Percentiles rank a stretch among this genome's conserved stretches.
Evolutionary conservation across 2,329 filamentous ascomycete species (phyloP).

Genomic region (Alternaria brassicae): DNA sequence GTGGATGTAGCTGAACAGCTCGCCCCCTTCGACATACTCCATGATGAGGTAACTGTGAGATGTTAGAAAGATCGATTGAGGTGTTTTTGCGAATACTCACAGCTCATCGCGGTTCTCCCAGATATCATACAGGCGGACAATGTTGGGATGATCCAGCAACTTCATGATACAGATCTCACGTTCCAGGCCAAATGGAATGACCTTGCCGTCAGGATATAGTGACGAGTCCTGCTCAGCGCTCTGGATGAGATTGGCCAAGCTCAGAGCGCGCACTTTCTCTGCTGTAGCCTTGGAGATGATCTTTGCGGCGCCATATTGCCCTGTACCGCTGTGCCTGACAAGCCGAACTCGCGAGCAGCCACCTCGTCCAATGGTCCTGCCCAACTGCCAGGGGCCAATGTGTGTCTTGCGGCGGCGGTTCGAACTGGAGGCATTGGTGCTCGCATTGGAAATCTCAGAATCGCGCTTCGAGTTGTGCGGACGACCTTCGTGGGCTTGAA

Average conservation of each 20-base stretch:
- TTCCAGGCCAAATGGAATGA: constrained; percentile 88
- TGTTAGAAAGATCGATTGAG: constrained; percentile 20
- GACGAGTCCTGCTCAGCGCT: constrained; percentile 68
- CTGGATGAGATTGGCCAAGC: constrained; percentile 81
- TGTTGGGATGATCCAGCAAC: constrained; percentile 91
- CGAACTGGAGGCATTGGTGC: constrained; percentile 59
- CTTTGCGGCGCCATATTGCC: constrained; percentile 88
- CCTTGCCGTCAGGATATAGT: constrained; percentile 64
- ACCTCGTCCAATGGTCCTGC: constrained; percentile 86
- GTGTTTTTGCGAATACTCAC: constrained; percentile 60
- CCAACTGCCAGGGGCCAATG: constrained; percentile 93
- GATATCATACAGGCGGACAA: constrained; percentile 93
- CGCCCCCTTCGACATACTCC: constrained; percentile 85
- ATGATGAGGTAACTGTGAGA: constrained; percentile 82
- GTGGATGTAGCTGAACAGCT: constrained; percentile 88
- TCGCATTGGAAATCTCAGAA: constrained; percentile 63
- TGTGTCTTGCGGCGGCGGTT: constrained; percentile 69
- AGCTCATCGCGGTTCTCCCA: constrained; percentile 97
- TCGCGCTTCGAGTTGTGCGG: constrained; percentile 58
- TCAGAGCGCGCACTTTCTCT: constrained; percentile 82
- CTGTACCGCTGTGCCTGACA: constrained; percentile 79
- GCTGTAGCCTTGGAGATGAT: constrained; percentile 85
- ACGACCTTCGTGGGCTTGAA: constrained; percentile 55
- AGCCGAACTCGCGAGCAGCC: constrained; percentile 87
- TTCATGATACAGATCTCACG: constrained; percentile 97